phyloP scores from a whole-genome alignment of 106 monocot species.

The Allium sativum region DNA sequence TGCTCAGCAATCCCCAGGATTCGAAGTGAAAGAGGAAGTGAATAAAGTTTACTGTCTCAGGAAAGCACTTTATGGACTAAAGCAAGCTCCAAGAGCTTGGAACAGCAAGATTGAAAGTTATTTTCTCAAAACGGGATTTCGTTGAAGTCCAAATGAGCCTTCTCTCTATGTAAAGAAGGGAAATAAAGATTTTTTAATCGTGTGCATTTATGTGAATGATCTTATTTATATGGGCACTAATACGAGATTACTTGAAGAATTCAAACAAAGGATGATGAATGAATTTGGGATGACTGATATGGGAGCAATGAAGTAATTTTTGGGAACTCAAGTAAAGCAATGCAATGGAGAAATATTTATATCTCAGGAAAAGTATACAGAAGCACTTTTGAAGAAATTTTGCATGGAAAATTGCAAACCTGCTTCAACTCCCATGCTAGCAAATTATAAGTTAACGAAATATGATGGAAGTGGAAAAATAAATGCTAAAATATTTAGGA shows the following conservation, averaged over 20 bases:
- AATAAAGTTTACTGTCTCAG: not conserved
- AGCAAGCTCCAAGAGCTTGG: not conserved
- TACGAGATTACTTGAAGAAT: not conserved
- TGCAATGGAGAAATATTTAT: not conserved
- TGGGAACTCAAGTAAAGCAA: slow-evolving; percentile 5
- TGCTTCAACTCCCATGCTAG: not conserved
- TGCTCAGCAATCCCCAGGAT: not conserved
- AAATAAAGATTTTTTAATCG: not conserved
- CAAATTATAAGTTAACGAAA: not conserved
- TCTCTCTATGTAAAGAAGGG: not conserved
- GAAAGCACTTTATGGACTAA: not conserved
- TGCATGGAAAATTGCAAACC: slow-evolving; percentile 1
- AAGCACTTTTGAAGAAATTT: slow-evolving; percentile 2
- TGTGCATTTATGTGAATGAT: slow-evolving; percentile 16
- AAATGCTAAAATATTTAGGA: not conserved
- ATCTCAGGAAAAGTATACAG: not conserved
- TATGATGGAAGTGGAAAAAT: not conserved
- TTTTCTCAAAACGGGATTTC: not conserved
- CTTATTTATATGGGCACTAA: slow-evolving; percentile 3
- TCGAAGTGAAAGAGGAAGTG: not conserved
- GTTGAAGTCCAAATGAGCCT: not conserved
- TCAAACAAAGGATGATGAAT: not conserved
- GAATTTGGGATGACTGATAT: slow-evolving; percentile 1
- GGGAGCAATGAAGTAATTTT: slow-evolving; percentile 4
- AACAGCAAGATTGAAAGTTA: not conserved